Percentiles rank a stretch among this genome's conserved stretches.
Conservation (phyloP, 176 grass and related monocot species). For the Dactylis glomerata region DNA sequence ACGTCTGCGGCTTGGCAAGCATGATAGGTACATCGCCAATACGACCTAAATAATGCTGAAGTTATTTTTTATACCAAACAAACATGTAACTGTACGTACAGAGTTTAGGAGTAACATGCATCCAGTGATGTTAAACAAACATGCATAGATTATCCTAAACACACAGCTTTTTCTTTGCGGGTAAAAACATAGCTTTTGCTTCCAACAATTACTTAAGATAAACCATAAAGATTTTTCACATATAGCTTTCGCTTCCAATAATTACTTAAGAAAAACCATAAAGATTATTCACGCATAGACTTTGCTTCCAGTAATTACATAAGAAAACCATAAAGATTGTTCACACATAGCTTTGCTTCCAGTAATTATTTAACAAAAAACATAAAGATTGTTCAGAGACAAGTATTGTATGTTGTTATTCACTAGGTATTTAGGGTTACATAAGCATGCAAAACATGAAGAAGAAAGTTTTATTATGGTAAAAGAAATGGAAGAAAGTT, state of each 20-base stretch:
- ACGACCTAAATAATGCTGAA: constrained; percentile 44
- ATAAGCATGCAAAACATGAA: not conserved
- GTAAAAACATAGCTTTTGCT: not conserved
- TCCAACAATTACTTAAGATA: not conserved
- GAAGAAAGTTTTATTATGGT: not conserved
- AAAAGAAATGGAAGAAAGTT: not conserved
- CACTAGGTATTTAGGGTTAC: not conserved
- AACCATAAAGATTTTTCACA: not conserved
- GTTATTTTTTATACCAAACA: not conserved
- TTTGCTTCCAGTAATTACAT: not conserved
- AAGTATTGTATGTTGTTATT: not conserved
- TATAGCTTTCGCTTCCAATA: not conserved
- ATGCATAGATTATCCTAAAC: constrained; percentile 4
- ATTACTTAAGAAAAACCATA: too few species aligned
- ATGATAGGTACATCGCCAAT: constrained; percentile 74
- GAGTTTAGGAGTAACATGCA: constrained; percentile 18
- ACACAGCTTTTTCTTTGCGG: not conserved
- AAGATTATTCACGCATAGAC: too few species aligned
- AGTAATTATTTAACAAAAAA: not conserved
- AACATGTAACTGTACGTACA: not conserved
- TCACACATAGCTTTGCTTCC: not conserved
- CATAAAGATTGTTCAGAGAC: not conserved
- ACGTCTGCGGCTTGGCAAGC: constrained; percentile 92
- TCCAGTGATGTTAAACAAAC: not conserved
- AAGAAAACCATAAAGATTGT: not conserved